Evolutionary conservation across 1,284 basidiomycete genomes (phyloP), one percentile per base, ranked within the genome.

Genomic region (Cerioporus squamosus): DNA sequence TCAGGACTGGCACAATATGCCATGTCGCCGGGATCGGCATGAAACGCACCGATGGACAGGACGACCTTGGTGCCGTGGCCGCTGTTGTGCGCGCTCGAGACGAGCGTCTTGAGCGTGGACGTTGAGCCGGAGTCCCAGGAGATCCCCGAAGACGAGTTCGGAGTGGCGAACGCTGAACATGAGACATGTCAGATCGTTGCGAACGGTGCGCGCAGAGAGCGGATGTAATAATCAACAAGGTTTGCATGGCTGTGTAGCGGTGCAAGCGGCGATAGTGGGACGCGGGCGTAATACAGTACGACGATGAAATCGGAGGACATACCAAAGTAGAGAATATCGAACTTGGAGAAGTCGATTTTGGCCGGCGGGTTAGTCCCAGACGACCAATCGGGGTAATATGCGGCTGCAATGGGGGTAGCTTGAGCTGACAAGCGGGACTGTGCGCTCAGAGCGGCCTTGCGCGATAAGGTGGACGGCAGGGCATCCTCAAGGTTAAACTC

Each of bases 361-460:
- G 88, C 84, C 3, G 90, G 90, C n/a, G 88, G 78, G 55, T 84
- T 75, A 17, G 73, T 72, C 55, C 74, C 75, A 1, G 77, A 78
- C 14, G 81, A 79, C 91, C 91, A 93, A 68, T 90, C 86, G 54
- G 83, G 80, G 69, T 87, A 91, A 75, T 91, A 91, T 0, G 80
- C 82, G 26, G 76, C 75, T 9, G 74, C 74, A 9, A 77, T 68
- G 33, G 70, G 70, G 3, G 57, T 51, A 0, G 66, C 60, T 47
- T 60, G 55, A 10, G 65, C 62, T 15, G 64, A 59, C 39, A 67
- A 31, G 36, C 46, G 15, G 26, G 44, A 39, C 44, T 66, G 66
- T 20, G 52, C 62, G 42, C 53, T 53, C 38, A 80, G 61, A 0
- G 80, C 80, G n/a, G 72, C 70, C 60, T 75, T 77, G 48, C 79